Evolutionary conservation across 305 asterid genomes (phyloP), one percentile per base, ranked within the genome.

Genomic region (Caryopteris hybrid): DNA sequence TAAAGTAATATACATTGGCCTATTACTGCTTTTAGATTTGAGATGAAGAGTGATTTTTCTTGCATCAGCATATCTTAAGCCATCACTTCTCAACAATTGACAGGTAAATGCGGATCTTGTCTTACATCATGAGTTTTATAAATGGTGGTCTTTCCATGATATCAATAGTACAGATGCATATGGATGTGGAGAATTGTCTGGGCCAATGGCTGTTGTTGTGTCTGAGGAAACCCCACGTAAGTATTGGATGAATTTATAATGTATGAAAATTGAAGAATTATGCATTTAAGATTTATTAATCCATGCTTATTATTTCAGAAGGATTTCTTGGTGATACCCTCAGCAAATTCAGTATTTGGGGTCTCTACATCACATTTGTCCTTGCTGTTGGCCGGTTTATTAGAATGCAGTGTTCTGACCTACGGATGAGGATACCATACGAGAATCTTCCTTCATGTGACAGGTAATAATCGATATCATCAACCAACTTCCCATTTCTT

Each of bases 201-300:
- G 99, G 58, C 99, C 99, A 27, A 86, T 85, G 98, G 98, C 99
- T 52, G 80, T 94, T 43, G 74, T 94, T 69, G 97, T 94, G 70
- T 94, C 99, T 2, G 99, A 94, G 81, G 98, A 94, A 88, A 94
- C 98, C 33, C 99, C 97, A 4, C 99, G 98, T 94, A 79, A 87
- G 98, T 82, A 71, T 33, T 41, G 1, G 6, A 69, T 23, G n/a
- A 48, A 4, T 48, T 4, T 25, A 12, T 60, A 12, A 25, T 8
- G 18, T 51, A 4, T 36, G 61, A 69, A 63, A 12, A 20, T 60
- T 48, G 52, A 45, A 45, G 5, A 64, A 7, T n/a, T n/a, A 58
- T 17, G 59, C 58, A 25, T 22, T 31, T 13, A 16, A 25, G 47
- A 10, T 7, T 43, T 55, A 39, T 8, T 67, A 29, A 76, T 66